phyloP scores from a whole-genome alignment of 441 rosid genomes.

The Theobroma grandiflorum region DNA sequence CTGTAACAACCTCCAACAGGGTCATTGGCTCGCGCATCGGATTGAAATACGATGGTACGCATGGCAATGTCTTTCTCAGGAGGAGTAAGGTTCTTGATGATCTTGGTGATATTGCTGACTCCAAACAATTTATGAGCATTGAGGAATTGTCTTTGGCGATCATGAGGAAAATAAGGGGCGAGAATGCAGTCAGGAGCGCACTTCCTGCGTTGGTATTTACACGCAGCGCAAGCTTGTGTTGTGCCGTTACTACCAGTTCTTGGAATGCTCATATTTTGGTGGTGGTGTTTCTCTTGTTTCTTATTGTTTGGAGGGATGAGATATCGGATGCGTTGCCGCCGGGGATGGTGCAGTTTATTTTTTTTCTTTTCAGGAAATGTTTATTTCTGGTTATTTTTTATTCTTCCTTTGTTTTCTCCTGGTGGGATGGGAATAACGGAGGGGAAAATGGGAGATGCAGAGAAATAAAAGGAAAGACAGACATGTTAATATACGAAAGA shows the following conservation, averaged over 20 bases:
- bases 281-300: constrained; percentile 2
- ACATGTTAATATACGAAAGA: constrained; percentile 35
- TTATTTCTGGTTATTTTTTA: constrained; percentile 24
- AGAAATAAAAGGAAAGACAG: constrained; percentile 59
- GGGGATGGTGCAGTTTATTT: constrained; percentile 48
- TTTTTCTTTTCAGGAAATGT: constrained; percentile 31
- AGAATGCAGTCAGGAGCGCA: constrained; percentile 94
- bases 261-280: constrained; percentile 39
- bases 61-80: constrained; percentile 81
- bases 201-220: constrained; percentile 96
- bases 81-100: constrained; percentile 69
- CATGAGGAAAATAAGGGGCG: constrained; percentile 93
- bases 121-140: constrained; percentile 96
- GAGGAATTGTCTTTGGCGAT: constrained; percentile 81
- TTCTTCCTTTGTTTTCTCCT: constrained; percentile 50
- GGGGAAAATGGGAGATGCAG: constrained; percentile 47
- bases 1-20: constrained; percentile 86
- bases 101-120: constrained; percentile 87
- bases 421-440: constrained; percentile 43
- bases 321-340: constrained; percentile 73
- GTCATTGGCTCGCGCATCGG: constrained; percentile 89
- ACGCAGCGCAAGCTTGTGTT: constrained; percentile 95
- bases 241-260: constrained; percentile 39
- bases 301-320: constrained; percentile 44
- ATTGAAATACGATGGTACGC: constrained; percentile 81